These are phyloP conservation scores for Angomonas ambiguus DNA, from an alignment of 208 protist species.

Conservation along the genomic window DNA sequence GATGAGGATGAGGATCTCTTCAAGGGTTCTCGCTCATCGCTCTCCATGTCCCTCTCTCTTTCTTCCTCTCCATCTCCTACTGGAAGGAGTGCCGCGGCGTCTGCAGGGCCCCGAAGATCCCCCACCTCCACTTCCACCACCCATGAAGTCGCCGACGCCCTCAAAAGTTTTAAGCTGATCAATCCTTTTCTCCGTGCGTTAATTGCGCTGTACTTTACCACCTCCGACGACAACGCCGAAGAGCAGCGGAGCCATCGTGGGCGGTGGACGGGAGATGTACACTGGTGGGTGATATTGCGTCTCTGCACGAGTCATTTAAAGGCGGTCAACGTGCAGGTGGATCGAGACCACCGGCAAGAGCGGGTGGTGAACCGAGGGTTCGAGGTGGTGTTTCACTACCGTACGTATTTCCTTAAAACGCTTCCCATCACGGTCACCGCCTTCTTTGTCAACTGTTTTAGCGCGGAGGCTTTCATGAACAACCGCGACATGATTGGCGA, in stretches of 20 bases:
- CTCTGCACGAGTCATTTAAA: slow-evolving; percentile 1
- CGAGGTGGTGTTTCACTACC: slow-evolving; percentile 30
- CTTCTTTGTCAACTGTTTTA: slow-evolving; percentile 65
- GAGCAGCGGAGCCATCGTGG: slow-evolving; percentile 31
- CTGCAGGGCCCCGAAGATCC: not conserved
- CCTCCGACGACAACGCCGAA: slow-evolving; percentile 39
- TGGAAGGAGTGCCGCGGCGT: not conserved
- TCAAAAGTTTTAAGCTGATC: slow-evolving; percentile 56
- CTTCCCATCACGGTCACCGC: slow-evolving; percentile 36
- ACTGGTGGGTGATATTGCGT: slow-evolving; percentile 45
- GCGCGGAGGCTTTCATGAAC: slow-evolving; percentile 31
- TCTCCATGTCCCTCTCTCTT: not conserved
- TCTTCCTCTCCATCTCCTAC: not conserved
- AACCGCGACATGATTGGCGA: slow-evolving; percentile 22
- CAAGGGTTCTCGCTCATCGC: no score
- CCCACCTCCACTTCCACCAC: not conserved
- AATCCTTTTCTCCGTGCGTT: slow-evolving; percentile 59
- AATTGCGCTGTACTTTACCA: slow-evolving; percentile 58
- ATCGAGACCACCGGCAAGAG: not conserved
- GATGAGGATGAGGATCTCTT: no score
- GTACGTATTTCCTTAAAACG: slow-evolving; percentile 43
- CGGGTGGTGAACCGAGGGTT: slow-evolving; percentile 38
- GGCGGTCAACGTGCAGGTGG: slow-evolving; percentile 15
- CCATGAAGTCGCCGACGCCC: not conserved
- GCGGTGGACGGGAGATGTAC: slow-evolving; percentile 46